Percentiles rank a stretch among this genome's conserved stretches.
Evolutionary conservation across 441 rosid genomes (phyloP).

Genomic region (Croton laevigatus): DNA sequence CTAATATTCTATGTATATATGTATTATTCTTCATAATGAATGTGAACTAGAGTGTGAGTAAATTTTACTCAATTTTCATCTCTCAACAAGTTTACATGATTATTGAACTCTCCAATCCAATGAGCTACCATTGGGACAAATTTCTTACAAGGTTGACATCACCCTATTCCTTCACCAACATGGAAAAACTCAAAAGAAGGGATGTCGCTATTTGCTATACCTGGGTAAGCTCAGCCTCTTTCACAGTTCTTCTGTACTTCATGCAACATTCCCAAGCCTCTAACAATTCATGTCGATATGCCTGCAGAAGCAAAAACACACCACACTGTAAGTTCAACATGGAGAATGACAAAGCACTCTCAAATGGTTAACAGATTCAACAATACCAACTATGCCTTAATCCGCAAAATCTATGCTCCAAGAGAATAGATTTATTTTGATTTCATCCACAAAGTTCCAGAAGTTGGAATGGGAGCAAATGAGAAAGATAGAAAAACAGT

Average conservation of each 20-base stretch:
- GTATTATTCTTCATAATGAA: too few species aligned
- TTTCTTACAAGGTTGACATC: too few species aligned
- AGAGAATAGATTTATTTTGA: neutral
- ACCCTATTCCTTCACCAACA: neutral
- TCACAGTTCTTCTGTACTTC: conserved; percentile 86
- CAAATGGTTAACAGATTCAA: conserved; percentile 9
- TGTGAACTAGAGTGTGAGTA: too few species aligned
- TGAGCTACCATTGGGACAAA: too few species aligned
- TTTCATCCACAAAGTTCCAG: neutral
- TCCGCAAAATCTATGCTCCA: neutral
- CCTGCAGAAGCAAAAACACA: conserved; percentile 47
- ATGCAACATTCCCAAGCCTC: conserved; percentile 95
- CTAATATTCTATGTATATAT: too few species aligned
- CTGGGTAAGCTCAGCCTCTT: conserved; percentile 99
- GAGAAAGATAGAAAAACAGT: neutral
- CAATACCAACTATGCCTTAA: neutral
- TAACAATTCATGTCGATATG: conserved; percentile 84
- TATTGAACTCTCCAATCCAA: too few species aligned
- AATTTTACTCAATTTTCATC: too few species aligned
- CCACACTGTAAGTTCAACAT: conserved; percentile 1
- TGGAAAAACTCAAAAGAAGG: conserved; percentile 4
- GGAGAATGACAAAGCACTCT: neutral
- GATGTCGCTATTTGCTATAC: conserved; percentile 28
- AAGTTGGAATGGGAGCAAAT: conserved; percentile 5
- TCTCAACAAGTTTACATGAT: too few species aligned